These are phyloP conservation scores for Amanita exitialis DNA, from an alignment of 768 basidiomycete species.

Conservation along the genomic window DNA sequence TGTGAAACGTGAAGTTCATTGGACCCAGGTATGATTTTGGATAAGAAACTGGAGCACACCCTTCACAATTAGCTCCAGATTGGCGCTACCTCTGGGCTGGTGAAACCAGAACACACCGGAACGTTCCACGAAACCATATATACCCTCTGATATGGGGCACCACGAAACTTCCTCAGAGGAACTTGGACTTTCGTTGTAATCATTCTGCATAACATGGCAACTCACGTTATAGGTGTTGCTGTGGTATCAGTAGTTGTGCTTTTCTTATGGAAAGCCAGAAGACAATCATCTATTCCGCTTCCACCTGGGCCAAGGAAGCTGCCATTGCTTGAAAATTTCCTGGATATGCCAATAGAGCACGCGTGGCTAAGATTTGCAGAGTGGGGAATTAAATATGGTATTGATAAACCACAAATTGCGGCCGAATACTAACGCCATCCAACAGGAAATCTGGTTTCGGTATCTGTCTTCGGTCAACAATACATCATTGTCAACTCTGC, in stretches of 20 bases:
- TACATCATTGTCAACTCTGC: constrained; percentile 34
- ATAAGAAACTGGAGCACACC: too few species aligned
- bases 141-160: too few species aligned
- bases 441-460: constrained; percentile 1
- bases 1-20: too few species aligned
- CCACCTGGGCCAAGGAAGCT: constrained; percentile 32
- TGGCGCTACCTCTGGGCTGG: too few species aligned
- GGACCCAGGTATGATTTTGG: too few species aligned
- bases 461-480: constrained; percentile 3
- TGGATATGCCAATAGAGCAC: constrained; percentile 29
- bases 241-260: not conserved
- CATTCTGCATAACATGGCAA: not conserved
- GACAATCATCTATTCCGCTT: constrained; percentile 14
- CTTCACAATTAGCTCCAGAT: too few species aligned
- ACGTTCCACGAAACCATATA: too few species aligned
- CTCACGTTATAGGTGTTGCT: not conserved
- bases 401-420: not conserved
- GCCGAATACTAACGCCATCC: not conserved
- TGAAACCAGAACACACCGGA: too few species aligned
- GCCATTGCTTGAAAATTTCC: constrained; percentile 33
- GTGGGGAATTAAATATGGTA: constrained; percentile 34
- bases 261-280: not conserved
- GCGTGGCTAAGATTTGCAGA: constrained; percentile 32
- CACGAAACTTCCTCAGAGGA: not conserved
- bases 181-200: constrained; percentile 4